Evolutionary conservation across 306 rosid genomes (phyloP).

Genomic region (Quercus agrifolia): DNA sequence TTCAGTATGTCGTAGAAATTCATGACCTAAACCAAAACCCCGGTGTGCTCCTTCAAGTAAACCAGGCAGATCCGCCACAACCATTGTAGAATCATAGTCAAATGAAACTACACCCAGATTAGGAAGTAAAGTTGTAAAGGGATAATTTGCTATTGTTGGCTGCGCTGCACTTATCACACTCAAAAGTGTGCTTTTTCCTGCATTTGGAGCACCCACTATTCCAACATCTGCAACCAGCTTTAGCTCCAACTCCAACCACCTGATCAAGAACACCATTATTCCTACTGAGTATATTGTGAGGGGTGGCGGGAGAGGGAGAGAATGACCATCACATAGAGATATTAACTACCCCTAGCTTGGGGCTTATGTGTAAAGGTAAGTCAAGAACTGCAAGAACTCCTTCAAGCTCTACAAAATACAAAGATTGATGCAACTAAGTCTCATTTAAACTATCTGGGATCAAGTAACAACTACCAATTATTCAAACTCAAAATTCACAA

Average conservation of each 20-base stretch:
- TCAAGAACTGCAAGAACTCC: background rate
- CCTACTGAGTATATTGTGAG: constrained; percentile 4
- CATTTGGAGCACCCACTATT: constrained; percentile 94
- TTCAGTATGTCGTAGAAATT: constrained; percentile 90
- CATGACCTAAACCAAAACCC: constrained; percentile 96
- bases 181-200: constrained; percentile 93
- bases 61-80: constrained; percentile 97
- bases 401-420: background rate
- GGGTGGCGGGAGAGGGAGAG: too few species aligned
- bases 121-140: constrained; percentile 94
- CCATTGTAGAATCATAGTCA: constrained; percentile 82
- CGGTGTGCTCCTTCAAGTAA: constrained; percentile 98
- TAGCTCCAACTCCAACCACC: constrained; percentile 96
- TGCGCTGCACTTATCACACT: constrained; percentile 96
- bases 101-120: constrained; percentile 95
- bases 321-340: background rate
- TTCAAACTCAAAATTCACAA: background rate
- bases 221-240: constrained; percentile 99
- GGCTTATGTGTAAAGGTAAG: background rate
- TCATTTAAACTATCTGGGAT: background rate
- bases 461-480: background rate
- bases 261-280: constrained; percentile 39
- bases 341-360: background rate
- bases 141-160: constrained; percentile 88
- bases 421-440: background rate